Percentiles rank a stretch among this genome's conserved stretches.
These are phyloP conservation scores for Spinacia oleracea DNA, from an alignment of 179 eudicot genomes.

Conservation along the genomic window DNA sequence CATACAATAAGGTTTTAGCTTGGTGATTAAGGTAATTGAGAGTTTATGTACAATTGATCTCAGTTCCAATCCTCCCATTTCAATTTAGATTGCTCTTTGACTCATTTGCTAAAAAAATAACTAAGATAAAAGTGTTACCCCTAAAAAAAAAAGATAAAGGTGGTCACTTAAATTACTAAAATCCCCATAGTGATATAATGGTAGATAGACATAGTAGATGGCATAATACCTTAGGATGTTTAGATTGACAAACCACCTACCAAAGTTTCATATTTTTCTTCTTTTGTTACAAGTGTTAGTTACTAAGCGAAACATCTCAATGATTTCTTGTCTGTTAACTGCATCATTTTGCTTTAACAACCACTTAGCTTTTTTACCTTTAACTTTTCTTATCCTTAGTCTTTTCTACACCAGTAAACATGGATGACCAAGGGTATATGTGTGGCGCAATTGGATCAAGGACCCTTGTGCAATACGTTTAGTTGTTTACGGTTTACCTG, in stretches of 20 bases:
- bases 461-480: no score
- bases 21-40: no score
- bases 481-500: no score
- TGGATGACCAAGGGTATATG: constrained; percentile 9
- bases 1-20: no score
- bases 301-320: constrained; percentile 29
- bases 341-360: constrained; percentile 21
- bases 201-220: constrained; percentile 10
- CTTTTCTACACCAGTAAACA: background rate
- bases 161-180: constrained; percentile 15
- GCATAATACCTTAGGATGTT: constrained; percentile 15
- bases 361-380: constrained; percentile 15
- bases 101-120: no score
- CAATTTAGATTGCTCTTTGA: no score
- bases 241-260: constrained; percentile 31
- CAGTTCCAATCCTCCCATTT: no score
- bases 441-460: no score
- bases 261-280: constrained; percentile 8
- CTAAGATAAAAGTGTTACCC: no score
- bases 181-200: constrained; percentile 12
- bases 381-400: constrained; percentile 14
- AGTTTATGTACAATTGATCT: no score
- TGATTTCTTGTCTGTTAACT: constrained; percentile 34
- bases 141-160: no score
- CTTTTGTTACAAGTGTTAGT: constrained; percentile 19